A percentile compares a stretch with the other conserved stretches of the same genome.
These are phyloP conservation scores for Ceratobasidium sp. DNA, from an alignment of 1,284 basidiomycete species.

Conservation along the genomic window DNA sequence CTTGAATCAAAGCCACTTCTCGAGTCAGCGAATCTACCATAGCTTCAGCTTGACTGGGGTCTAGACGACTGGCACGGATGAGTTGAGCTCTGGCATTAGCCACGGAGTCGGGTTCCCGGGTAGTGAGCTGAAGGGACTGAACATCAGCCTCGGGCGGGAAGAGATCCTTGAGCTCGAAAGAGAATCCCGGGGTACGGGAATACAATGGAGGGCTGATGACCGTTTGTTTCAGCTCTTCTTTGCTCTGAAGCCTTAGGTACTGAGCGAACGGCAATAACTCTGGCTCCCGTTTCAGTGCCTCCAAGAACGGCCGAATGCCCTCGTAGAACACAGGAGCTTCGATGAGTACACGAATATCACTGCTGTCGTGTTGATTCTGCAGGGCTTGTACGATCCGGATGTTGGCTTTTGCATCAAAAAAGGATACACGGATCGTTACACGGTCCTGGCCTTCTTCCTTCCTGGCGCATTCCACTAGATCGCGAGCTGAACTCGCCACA, in stretches of 20 bases:
- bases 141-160: conserved; percentile 46
- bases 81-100: conserved; percentile 55
- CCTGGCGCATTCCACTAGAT: conserved; percentile 55
- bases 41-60: conserved; percentile 70
- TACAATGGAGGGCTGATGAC: conserved; percentile 59
- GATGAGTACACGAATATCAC: conserved; percentile 52
- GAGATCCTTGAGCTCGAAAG: conserved; percentile 57
- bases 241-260: conserved; percentile 57
- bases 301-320: conserved; percentile 65
- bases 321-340: conserved; percentile 67
- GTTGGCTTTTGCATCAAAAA: conserved; percentile 60
- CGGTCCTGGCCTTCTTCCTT: conserved; percentile 44
- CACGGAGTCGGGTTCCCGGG: conserved; percentile 53
- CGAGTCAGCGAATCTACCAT: conserved; percentile 63
- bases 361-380: conserved; percentile 42
- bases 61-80: conserved; percentile 58
- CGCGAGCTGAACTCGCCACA: conserved; percentile 53
- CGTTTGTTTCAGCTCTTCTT: conserved; percentile 48
- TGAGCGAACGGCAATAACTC: conserved; percentile 59
- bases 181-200: conserved; percentile 57
- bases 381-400: conserved; percentile 55
- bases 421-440: conserved; percentile 56
- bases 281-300: conserved; percentile 59
- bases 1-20: conserved; percentile 70
- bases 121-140: conserved; percentile 49